Conservation (phyloP, 352 stramenopile species). For the Globisporangium acanthophoron region DNA sequence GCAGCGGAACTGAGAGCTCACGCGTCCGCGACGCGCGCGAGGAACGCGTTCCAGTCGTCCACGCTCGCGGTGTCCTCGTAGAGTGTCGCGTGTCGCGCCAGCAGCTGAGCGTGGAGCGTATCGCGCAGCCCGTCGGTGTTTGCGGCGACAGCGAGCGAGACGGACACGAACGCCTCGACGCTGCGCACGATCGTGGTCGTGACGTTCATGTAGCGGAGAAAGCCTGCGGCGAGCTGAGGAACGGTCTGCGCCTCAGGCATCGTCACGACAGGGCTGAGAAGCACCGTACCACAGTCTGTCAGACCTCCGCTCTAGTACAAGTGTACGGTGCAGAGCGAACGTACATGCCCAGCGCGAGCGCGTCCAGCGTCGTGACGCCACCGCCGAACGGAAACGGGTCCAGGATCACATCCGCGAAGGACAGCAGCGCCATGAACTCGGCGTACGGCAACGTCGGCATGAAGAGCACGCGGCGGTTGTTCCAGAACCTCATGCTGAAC, state of each 20-base stretch:
- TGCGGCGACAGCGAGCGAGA: slow-evolving; percentile 26
- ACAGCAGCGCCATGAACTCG: slow-evolving; percentile 50
- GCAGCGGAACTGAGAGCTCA: background rate
- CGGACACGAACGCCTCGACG: slow-evolving; percentile 33
- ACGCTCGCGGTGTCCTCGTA: slow-evolving; percentile 22
- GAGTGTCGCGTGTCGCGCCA: slow-evolving; percentile 11
- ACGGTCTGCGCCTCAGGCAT: slow-evolving; percentile 45
- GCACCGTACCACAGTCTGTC: background rate
- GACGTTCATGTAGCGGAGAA: slow-evolving; percentile 49
- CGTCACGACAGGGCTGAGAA: slow-evolving; percentile 46
- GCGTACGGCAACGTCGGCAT: slow-evolving; percentile 47
- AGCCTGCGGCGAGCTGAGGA: slow-evolving; percentile 51
- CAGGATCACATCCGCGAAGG: slow-evolving; percentile 59
- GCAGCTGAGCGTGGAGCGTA: slow-evolving; percentile 1
- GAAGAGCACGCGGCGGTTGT: slow-evolving; percentile 41
- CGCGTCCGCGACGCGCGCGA: slow-evolving; percentile 11
- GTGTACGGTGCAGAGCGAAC: slow-evolving; percentile 1
- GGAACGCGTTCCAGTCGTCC: slow-evolving; percentile 34
- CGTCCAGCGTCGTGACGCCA: slow-evolving; percentile 80
- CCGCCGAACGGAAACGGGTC: slow-evolving; percentile 84
- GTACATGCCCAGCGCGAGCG: slow-evolving; percentile 68
- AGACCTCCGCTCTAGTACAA: background rate
- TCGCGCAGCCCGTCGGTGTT: slow-evolving; percentile 12
- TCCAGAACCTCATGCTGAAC: slow-evolving; percentile 9
- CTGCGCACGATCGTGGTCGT: slow-evolving; percentile 33